phyloP scores from a whole-genome alignment of 495 filamentous ascomycete species.

The Massariosphaeria phaeospora region DNA sequence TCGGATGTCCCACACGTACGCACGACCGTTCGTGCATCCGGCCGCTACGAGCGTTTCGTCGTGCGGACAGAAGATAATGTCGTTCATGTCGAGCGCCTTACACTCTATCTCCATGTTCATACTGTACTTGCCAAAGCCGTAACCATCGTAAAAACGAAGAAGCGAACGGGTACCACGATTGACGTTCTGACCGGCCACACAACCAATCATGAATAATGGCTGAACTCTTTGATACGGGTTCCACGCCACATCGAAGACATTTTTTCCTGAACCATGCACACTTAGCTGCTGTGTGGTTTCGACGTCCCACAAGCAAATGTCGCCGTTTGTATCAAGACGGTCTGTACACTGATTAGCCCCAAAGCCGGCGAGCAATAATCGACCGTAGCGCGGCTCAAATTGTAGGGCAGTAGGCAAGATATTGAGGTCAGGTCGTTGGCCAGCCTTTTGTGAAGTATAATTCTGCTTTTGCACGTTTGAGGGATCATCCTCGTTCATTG shows the following conservation, averaged over 20 bases:
- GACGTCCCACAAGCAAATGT: constrained; percentile 69
- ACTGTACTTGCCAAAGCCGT: constrained; percentile 40
- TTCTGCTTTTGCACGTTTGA: background rate
- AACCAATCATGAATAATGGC: constrained; percentile 55
- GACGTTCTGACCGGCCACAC: constrained; percentile 30
- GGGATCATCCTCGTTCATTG: background rate
- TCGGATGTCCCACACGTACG: constrained; percentile 81
- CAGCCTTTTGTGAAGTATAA: constrained; percentile 30
- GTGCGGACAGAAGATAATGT: constrained; percentile 54
- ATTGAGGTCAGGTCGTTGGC: constrained; percentile 46
- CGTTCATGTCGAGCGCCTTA: constrained; percentile 80
- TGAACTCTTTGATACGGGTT: constrained; percentile 52
- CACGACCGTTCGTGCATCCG: constrained; percentile 76
- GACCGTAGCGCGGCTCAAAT: constrained; percentile 56
- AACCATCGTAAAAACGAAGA: constrained; percentile 50
- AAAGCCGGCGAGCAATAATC: constrained; percentile 72
- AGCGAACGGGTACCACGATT: constrained; percentile 46
- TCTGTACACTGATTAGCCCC: constrained; percentile 55
- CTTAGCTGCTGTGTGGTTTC: constrained; percentile 45
- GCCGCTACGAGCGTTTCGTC: constrained; percentile 63
- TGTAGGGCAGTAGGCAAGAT: constrained; percentile 66
- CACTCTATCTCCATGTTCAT: constrained; percentile 57
- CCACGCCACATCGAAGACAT: constrained; percentile 78
- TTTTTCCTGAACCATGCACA: constrained; percentile 53
- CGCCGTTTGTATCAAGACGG: constrained; percentile 56